Evolutionary conservation across 2,329 filamentous ascomycete genomes (phyloP), one percentile per base, ranked within the genome.

Genomic region (Fusarium pseudonygamai): DNA sequence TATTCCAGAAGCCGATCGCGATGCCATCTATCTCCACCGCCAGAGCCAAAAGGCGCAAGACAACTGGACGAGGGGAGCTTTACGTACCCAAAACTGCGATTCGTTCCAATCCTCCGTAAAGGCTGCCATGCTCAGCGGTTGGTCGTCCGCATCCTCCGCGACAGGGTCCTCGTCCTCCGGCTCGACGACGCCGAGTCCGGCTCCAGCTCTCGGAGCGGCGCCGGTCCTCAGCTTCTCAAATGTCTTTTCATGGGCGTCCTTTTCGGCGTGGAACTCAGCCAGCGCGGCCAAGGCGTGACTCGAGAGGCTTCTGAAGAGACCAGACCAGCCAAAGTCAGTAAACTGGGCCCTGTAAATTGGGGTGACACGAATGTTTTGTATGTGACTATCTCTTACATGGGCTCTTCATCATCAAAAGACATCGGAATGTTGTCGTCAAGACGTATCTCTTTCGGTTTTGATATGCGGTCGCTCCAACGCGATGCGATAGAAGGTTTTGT

Each of bases 61-160:
- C 60, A 36, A 73, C 39, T 72, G 64, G 64, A 60, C 45, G 22
- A 39, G 26, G 28, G 28, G 26, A 15, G 37, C 60, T 56, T 67
- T 69, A 79, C 85, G 43, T 85, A 93, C 91, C 93, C 93, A 96
- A 78, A 96, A 96, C 82, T 96, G 93, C 70, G 89, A 92, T 78
- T 92, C 89, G 78, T 95, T 93, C 93, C 93, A 96, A 81, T 96
- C 92, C 82, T 96, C 93, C 3, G 86, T 86, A 77, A 96, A 96
- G 3, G 88, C 84, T 36, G 93, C 89, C 89, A 96, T 96, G 22
- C 83, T 85, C 61, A 88, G 70, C 43, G 80, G 79, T 37, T 72
- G 64, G 34, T 87, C 85, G 52, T 87, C 83, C 43, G 52, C 69
- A 78, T 90, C 89, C 40, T 69, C 69, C 37, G 69, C 34, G 49